Conservation (phyloP, 257 asterid genomes). For the Ilex asprella region DNA sequence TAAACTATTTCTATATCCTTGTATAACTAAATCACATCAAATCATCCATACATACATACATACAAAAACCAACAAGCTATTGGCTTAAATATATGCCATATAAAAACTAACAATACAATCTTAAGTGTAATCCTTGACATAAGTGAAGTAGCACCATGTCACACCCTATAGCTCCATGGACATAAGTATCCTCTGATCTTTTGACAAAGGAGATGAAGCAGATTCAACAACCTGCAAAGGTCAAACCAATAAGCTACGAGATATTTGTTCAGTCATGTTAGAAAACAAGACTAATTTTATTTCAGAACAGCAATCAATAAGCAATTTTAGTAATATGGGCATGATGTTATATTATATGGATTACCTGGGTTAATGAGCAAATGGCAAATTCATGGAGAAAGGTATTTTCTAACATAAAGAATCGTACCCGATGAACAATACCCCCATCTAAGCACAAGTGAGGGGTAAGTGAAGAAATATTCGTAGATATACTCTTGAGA, state of each 20-base stretch:
- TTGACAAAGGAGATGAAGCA: conserved; percentile 35
- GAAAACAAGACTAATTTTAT: background rate
- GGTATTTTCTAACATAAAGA: no score
- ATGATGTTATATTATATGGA: no score
- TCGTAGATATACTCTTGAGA: no score
- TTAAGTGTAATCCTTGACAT: background rate
- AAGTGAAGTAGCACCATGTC: conserved; percentile 5
- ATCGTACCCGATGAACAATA: no score
- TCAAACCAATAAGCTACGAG: conserved; percentile 8
- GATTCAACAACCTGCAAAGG: conserved; percentile 51
- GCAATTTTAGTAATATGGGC: background rate
- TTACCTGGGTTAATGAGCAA: no score
- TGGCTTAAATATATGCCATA: conserved; percentile 9
- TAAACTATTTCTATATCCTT: conserved; percentile 16
- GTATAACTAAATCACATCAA: conserved; percentile 12
- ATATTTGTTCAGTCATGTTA: background rate
- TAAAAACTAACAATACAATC: no score
- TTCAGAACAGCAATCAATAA: background rate
- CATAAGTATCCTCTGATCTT: conserved; percentile 59
- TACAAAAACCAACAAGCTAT: conserved; percentile 20
- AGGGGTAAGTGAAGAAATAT: no score
- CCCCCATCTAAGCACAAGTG: no score
- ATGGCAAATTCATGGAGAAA: no score
- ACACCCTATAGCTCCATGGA: conserved; percentile 44
- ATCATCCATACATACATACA: conserved; percentile 9